A percentile compares a stretch with the other conserved stretches of the same genome.
phyloP scores from a whole-genome alignment of 2,329 filamentous ascomycete species.

The Lanzia echinophila region DNA sequence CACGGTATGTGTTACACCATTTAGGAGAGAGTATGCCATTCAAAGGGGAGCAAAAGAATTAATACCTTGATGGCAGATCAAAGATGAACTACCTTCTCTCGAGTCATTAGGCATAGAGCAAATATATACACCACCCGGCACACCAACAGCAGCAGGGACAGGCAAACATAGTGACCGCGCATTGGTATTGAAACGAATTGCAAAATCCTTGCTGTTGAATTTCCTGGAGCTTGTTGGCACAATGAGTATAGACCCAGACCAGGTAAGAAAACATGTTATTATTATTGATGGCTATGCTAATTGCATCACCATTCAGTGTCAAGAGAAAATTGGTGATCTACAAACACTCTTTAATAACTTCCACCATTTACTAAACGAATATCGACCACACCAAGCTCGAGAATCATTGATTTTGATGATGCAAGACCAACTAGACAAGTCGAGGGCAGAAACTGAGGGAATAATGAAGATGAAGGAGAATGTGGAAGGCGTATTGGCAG shows the following conservation, averaged over 20 bases:
- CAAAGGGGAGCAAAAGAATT: too few relatives aligned
- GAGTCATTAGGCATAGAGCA: constrained; percentile 65
- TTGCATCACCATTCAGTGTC: constrained; percentile 40
- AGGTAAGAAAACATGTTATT: constrained; percentile 30
- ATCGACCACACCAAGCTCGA: constrained; percentile 84
- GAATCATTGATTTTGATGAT: constrained; percentile 83
- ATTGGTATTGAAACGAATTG: constrained; percentile 66
- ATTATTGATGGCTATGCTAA: constrained; percentile 2
- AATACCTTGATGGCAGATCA: constrained; percentile 35
- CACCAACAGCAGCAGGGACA: constrained; percentile 31
- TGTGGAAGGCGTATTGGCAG: constrained; percentile 66
- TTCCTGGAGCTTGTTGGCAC: constrained; percentile 79
- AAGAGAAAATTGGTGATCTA: constrained; percentile 70
- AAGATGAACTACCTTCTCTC: constrained; percentile 59
- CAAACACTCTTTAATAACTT: constrained; percentile 82
- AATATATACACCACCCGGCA: constrained; percentile 44
- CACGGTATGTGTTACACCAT: constrained; percentile 39
- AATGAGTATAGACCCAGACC: constrained; percentile 58
- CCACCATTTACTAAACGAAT: constrained; percentile 89
- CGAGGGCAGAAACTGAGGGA: constrained; percentile 64
- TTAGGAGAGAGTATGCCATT: background rate
- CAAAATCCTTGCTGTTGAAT: constrained; percentile 79
- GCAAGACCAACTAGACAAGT: constrained; percentile 73
- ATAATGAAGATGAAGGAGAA: constrained; percentile 63
- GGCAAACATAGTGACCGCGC: constrained; percentile 55